Percentiles rank a stretch among this genome's conserved stretches.
phyloP scores from a whole-genome alignment of 805 yeast genomes.

The Spathaspora arborariae region DNA sequence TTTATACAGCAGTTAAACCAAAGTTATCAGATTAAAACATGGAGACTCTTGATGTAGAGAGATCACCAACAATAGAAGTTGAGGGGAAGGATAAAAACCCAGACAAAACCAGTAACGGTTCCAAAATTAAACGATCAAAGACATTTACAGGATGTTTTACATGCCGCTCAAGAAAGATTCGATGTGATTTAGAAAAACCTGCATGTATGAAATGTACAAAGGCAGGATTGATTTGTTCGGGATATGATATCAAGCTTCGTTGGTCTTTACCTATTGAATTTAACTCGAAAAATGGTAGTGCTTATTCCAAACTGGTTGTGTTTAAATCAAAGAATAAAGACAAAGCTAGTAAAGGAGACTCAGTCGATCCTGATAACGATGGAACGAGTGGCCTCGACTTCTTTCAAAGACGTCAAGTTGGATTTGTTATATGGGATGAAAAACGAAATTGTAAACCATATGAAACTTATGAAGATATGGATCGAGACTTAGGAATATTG shows the following conservation, averaged over 20 bases:
- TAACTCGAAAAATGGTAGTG: slow-evolving; percentile 21
- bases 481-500: slow-evolving; percentile 56
- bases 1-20: background rate
- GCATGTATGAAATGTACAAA: slow-evolving; percentile 66
- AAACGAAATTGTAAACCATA: slow-evolving; percentile 45
- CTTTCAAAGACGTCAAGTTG: slow-evolving; percentile 68
- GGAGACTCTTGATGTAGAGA: background rate
- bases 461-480: slow-evolving; percentile 79
- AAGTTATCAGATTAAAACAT: background rate
- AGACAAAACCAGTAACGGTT: background rate
- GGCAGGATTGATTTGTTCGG: slow-evolving; percentile 69
- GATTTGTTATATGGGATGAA: slow-evolving; percentile 68
- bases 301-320: slow-evolving; percentile 25
- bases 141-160: slow-evolving; percentile 89
- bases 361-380: slow-evolving; percentile 3
- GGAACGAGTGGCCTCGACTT: slow-evolving; percentile 31
- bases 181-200: slow-evolving; percentile 75
- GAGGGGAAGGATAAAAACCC: background rate
- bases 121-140: slow-evolving; percentile 37
- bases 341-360: slow-evolving; percentile 1
- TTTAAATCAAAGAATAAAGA: slow-evolving; percentile 20
- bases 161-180: slow-evolving; percentile 74
- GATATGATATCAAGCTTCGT: slow-evolving; percentile 75
- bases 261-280: slow-evolving; percentile 61
- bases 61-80: background rate